A percentile compares a stretch with the other conserved stretches of the same genome.
phyloP scores from a whole-genome alignment of 1,139 yeast genomes.

The Magnusiomyces paraingens region DNA sequence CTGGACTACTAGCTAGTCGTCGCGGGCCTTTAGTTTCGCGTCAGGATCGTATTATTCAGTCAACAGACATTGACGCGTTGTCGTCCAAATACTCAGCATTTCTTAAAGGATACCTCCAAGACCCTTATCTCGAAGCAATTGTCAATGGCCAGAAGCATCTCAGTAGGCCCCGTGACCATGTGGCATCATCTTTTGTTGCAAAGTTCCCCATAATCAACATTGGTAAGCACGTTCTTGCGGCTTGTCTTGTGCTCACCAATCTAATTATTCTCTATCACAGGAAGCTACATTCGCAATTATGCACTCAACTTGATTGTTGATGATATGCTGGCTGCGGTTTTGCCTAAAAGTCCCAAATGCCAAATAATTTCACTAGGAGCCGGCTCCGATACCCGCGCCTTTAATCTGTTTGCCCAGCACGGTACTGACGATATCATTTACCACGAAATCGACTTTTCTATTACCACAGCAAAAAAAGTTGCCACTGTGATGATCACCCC shows the following conservation, averaged over 20 bases:
- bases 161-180: slow-evolving; percentile 19
- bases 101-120: slow-evolving; percentile 48
- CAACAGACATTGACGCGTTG: slow-evolving; percentile 83
- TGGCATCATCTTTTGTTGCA: slow-evolving; percentile 29
- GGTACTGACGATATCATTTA: slow-evolving; percentile 36
- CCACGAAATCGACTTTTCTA: slow-evolving; percentile 72
- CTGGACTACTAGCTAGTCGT: too few species aligned
- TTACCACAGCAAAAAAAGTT: slow-evolving; percentile 55
- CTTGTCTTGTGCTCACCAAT: neutral
- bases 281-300: slow-evolving; percentile 70
- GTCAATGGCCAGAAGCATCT: slow-evolving; percentile 35
- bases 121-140: slow-evolving; percentile 43
- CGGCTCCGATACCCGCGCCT: slow-evolving; percentile 89
- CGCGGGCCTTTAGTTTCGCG: slow-evolving; percentile 13
- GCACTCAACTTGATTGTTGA: slow-evolving; percentile 53
- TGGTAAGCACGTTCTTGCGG: slow-evolving; percentile 23
- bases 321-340: slow-evolving; percentile 34
- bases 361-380: slow-evolving; percentile 86
- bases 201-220: slow-evolving; percentile 74
- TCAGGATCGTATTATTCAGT: slow-evolving; percentile 48
- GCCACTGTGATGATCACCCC: slow-evolving; percentile 38
- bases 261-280: slow-evolving; percentile 35
- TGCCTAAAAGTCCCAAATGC: slow-evolving; percentile 28
- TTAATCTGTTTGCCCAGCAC: slow-evolving; percentile 38
- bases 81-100: slow-evolving; percentile 63